Evolutionary conservation across 805 yeast genomes (phyloP), one percentile per base, ranked within the genome.

Genomic region (Wickerhamiella occidentalis): DNA sequence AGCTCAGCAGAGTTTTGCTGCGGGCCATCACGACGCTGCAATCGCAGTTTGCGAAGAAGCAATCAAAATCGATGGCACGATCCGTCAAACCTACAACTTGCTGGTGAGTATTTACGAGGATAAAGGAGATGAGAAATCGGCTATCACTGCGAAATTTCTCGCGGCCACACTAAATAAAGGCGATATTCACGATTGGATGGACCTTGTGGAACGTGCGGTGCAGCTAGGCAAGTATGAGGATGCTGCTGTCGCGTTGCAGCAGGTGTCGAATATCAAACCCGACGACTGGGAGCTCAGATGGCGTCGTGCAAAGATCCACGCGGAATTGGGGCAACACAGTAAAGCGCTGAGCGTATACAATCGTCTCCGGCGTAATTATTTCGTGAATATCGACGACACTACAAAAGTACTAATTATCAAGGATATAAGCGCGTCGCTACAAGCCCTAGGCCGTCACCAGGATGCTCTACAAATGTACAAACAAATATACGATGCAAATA

Each of bases 251-350:
- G 94, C 62, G 79, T 94, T 62, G 78, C 79, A 59, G 75, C 82
- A 44, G 78, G 96, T 95, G 68, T 83, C 56, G 58, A 84, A 48
- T 92, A 94, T 25, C 88, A 95, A 81, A 54, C 79, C 85, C 0
- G 75, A 78, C 63, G 94, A 88, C 65, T 77, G 78, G 58, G 79
- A 73, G 23, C 78, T 85, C 54, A 85, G 96, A 87, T 77, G 78
- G 33, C 73, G 73, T 25, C 83, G 92, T 25, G 96, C 68, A 1
- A 57, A 58, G 28, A 52, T 68, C 15, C 63, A 61, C 45, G 47
- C 52, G 21, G 61, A 58, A 47, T 51, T 60, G 15, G 58, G 56
- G 19, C 56, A 63, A 50, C 49, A 51, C 35, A 9, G 52, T 1
- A 53, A 55, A 18, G 66, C 68, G 0, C 52, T 61, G n/a, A 48